These are phyloP conservation scores for Typha latifolia DNA, from an alignment of 176 grass and related monocot genomes.

Conservation along the genomic window DNA sequence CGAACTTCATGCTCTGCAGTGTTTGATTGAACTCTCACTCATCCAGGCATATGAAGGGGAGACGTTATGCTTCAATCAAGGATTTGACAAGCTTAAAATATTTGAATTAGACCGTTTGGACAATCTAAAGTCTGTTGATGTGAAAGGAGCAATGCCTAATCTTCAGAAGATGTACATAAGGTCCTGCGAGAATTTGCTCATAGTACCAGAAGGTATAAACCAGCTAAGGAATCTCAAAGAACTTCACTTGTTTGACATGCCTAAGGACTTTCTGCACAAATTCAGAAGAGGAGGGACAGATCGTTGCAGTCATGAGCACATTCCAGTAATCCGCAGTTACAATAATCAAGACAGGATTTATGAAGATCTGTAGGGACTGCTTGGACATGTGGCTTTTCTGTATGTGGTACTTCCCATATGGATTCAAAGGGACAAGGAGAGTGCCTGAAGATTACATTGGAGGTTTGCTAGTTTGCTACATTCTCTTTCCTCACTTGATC, in stretches of 20 bases:
- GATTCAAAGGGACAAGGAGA: too few species aligned
- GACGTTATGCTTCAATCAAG: constrained; percentile 15
- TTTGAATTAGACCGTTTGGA: constrained; percentile 21
- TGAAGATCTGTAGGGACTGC: neutral
- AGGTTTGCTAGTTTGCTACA: too few species aligned
- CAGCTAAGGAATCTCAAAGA: constrained; percentile 25
- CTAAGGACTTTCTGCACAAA: constrained; percentile 11
- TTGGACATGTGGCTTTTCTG: neutral
- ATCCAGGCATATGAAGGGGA: constrained; percentile 28
- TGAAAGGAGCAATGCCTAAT: constrained; percentile 27
- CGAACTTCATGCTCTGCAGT: constrained; percentile 26
- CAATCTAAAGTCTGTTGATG: constrained; percentile 18
- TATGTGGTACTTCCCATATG: neutral
- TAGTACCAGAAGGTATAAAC: constrained; percentile 20
- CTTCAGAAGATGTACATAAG: constrained; percentile 38
- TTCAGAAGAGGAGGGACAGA: constrained; percentile 6
- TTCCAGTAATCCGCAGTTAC: constrained; percentile 14
- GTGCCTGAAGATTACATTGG: too few species aligned
- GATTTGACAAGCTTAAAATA: constrained; percentile 32
- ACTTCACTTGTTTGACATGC: constrained; percentile 31
- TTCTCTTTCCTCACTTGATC: too few species aligned
- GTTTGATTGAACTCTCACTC: constrained; percentile 25
- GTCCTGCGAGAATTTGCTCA: constrained; percentile 19
- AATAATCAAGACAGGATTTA: neutral
- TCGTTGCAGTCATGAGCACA: constrained; percentile 4